A percentile compares a stretch with the other conserved stretches of the same genome.
phyloP scores from a whole-genome alignment of 306 rosid species.

The Medicago ruthenica region DNA sequence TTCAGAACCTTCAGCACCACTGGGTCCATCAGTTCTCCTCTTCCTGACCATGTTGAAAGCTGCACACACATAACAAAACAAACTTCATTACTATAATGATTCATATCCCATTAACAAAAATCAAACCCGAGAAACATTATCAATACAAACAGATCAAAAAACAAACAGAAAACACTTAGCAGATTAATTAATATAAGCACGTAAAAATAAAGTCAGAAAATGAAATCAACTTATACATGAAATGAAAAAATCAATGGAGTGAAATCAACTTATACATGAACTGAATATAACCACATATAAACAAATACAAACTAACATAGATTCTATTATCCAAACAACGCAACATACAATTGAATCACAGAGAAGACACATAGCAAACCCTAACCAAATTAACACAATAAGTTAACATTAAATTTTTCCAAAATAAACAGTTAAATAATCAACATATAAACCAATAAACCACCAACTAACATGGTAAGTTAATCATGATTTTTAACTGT shows the following conservation, averaged over 20 bases:
- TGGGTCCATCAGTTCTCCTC: slow-evolving; percentile 68
- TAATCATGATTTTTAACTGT: no score
- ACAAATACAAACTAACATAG: background rate
- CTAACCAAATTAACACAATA: background rate
- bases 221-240: background rate
- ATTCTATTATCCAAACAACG: background rate
- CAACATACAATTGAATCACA: background rate
- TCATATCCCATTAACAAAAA: background rate
- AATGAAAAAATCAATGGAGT: no score
- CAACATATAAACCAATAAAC: background rate
- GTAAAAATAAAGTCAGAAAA: background rate
- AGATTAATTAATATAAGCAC: no score
- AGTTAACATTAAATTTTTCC: background rate
- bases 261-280: no score
- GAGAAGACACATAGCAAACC: background rate
- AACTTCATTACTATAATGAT: background rate
- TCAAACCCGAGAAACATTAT: no score
- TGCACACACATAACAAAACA: slow-evolving; percentile 17
- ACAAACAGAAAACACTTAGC: no score
- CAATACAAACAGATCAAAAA: no score
- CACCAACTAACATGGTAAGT: background rate
- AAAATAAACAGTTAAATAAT: background rate
- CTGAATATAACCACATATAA: background rate
- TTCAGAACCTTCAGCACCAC: slow-evolving; percentile 69
- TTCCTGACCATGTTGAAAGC: slow-evolving; percentile 75